Base-by-base conservation (phyloP, 768 basidiomycete species). In the Boletus rubropictus region DNA sequence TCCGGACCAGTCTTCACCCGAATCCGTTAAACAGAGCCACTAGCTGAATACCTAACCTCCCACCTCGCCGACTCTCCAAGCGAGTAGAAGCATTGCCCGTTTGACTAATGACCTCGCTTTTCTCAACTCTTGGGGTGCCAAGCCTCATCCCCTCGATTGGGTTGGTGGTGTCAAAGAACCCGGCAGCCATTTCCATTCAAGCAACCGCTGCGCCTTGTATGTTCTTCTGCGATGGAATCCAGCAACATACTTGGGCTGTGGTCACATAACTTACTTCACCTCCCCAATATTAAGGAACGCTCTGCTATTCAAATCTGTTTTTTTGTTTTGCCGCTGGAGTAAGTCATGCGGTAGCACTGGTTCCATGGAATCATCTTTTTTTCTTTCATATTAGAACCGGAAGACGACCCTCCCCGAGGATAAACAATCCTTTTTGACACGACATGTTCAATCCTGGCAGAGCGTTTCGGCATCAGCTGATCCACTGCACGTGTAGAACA, bases 1-100 rank as follows among this genome's bases (percentile, higher is more conserved):
- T 56, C 55, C 60, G 65, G 61, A 55, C 48, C 40, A 61, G 60
- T 49, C 45, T 55, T 56, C 60, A 56, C 55, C 65, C 66, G 65
- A 66, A 41, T 55, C 66, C 64, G 65, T 65, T 44, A 37, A 42
- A 47, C 49, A 62, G 40, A 57, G 65, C 66, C 62, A 51, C 55
- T 10, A 35, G 45, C 44, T 40, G 41, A 49, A 57, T 50, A 14
- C 44, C 40, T 42, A 29, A 39, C 59, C 38, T 40, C 52, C 42
- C 53, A 50, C 43, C 39, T 55, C 54, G 35, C 57, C 44, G 55
- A 32, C 41, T 36, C 39, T 35, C 44, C 56, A 52, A 51, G 51
- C 57, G 61, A 57, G 52, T 7, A 49, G 31, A 52, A 39, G 56
- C 64, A 62, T 61, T 59, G 62, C 64, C 59, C 50, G 29, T 44